Evolutionary conservation across 2,329 filamentous ascomycete genomes (phyloP).

Genomic region (Periconia macrospinosa): DNA sequence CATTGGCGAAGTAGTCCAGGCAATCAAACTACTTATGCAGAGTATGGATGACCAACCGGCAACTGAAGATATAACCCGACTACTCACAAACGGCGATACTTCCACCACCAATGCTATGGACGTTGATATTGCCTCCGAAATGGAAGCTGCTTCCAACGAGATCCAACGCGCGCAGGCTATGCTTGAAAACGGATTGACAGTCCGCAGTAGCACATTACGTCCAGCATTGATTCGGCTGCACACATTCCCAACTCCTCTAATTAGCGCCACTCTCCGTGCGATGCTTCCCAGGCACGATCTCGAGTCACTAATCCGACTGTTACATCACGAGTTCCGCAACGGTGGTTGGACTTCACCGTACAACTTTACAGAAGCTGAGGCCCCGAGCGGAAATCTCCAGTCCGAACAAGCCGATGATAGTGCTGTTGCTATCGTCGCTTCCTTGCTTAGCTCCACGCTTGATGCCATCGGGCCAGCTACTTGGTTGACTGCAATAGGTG

Average conservation of each 20-base stretch:
- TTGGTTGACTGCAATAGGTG: slow-evolving; percentile 60
- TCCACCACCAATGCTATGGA: slow-evolving; percentile 32
- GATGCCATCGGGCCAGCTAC: slow-evolving; percentile 75
- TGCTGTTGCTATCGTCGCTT: slow-evolving; percentile 70
- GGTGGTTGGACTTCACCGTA: slow-evolving; percentile 78
- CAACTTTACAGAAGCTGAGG: slow-evolving; percentile 58
- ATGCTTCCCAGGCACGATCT: slow-evolving; percentile 69
- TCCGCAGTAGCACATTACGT: slow-evolving; percentile 66
- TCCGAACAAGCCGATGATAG: slow-evolving; percentile 64
- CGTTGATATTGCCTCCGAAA: slow-evolving; percentile 41
- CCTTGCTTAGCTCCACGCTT: slow-evolving; percentile 71
- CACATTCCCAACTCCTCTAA: slow-evolving; percentile 61
- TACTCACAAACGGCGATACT: slow-evolving; percentile 34
- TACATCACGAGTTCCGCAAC: slow-evolving; percentile 72
- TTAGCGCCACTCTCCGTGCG: slow-evolving; percentile 65
- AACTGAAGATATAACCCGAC: slow-evolving; percentile 42
- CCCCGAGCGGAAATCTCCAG: slow-evolving; percentile 25
- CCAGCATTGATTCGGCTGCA: slow-evolving; percentile 71
- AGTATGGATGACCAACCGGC: slow-evolving; percentile 60
- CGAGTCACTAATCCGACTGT: slow-evolving; percentile 69
- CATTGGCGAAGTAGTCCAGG: slow-evolving; percentile 66
- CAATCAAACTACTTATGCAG: slow-evolving; percentile 67
- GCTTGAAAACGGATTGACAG: slow-evolving; percentile 64
- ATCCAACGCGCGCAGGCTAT: slow-evolving; percentile 70
- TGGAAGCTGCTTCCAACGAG: slow-evolving; percentile 52